Evolutionary conservation across 768 basidiomycete species (phyloP).

Genomic region (Calocera viscosa): DNA sequence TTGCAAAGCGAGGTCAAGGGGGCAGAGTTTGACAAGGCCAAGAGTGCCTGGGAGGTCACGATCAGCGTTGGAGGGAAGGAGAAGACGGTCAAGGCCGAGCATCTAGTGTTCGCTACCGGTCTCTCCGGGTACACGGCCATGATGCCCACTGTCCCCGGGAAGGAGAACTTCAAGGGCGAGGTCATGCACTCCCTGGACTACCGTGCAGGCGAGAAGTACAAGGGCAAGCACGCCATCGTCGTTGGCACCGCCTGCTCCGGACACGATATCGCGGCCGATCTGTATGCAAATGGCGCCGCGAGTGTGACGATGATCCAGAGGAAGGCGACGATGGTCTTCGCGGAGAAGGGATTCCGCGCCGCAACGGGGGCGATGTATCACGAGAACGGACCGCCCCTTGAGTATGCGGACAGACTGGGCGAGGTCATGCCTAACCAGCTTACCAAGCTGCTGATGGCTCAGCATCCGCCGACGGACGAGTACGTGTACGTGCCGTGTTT

Average conservation of each 20-base stretch:
- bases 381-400: not conserved
- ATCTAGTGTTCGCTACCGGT: not conserved
- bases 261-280: slow-evolving; percentile 1
- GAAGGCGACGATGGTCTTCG: not conserved
- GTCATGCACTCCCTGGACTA: not conserved
- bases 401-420: not conserved
- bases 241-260: not conserved
- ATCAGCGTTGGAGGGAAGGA: not conserved
- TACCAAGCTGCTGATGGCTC: not conserved
- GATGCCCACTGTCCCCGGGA: not conserved
- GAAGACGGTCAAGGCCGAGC: not conserved
- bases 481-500: not conserved
- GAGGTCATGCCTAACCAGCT: not conserved
- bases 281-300: not conserved
- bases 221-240: not conserved
- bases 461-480: not conserved
- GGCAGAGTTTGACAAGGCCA: not conserved
- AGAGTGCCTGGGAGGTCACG: not conserved
- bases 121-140: not conserved
- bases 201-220: not conserved
- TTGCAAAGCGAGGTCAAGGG: not conserved
- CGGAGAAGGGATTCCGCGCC: not conserved
- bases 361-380: not conserved
- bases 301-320: not conserved
- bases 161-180: not conserved